Evolutionary conservation across 805 yeast genomes (phyloP), one percentile per base, ranked within the genome.

Genomic region (Ogataea neopini): DNA sequence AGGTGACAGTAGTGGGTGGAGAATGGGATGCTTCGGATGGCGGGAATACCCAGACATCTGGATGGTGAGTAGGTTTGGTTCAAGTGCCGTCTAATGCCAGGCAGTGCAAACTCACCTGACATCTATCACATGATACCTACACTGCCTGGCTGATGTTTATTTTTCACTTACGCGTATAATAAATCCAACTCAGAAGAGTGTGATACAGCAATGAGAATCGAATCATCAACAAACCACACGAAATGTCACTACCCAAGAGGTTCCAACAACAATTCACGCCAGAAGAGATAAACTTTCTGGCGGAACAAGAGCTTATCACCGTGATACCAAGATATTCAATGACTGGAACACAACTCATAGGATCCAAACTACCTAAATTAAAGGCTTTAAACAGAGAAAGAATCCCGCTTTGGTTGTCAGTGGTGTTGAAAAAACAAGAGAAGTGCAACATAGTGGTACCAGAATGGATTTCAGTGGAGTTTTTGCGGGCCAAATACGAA

Each of bases 361-460:
- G 91, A 3, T 70, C 77, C 22, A 70, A 69, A 35, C 60, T 81
- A 23, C 90, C 92, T 0, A 69, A 73, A 6, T 67, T 88, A 29
- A 66, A 77, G 38, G 88, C 95, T 0, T 75, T 86, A 77, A 77
- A 84, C 50, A 74, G 91, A 44, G 77, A 76, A 15, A 72, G 77
- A 40, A 81, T 94, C 0, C 96, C 97, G 0, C 53, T 92, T 1
- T 94, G 98, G 98, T 71, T 88, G 17, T 98, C 97, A 0, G 62
- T 91, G 6, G 69, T 91, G 17, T 70, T 94, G 42, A 89, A 88
- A 60, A 81, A 84, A 40, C 98, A 94, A 64, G 84, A 83, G 40
- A 84, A 90, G 58, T 89, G 97, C 66, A 85, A 83, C 52, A 81
- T 94, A 2, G 82, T 88, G 7, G 84, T 90, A 11, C 99, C 99